Conservation (phyloP, 805 yeast species). For the Yarrowia deformans region DNA sequence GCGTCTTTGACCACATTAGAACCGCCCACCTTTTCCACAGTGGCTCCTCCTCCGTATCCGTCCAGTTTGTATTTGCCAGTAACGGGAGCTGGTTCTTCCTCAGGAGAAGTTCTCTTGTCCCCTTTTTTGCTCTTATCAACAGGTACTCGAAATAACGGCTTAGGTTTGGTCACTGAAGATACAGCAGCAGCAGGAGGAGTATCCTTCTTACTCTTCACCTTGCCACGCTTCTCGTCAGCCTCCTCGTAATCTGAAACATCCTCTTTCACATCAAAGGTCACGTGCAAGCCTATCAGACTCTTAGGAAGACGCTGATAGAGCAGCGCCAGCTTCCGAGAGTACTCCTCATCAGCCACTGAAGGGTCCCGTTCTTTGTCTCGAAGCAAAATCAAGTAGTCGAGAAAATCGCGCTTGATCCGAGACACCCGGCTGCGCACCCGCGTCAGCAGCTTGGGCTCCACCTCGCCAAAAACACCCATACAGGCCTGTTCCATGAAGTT, state of each 20-base stretch:
- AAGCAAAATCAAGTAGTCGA: neutral
- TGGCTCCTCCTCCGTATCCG: slow-evolving; percentile 4
- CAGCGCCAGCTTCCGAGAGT: neutral
- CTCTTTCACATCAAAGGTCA: slow-evolving; percentile 10
- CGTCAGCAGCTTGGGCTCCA: neutral
- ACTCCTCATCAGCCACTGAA: neutral
- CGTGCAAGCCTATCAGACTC: slow-evolving; percentile 18
- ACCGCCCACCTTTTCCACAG: slow-evolving; percentile 5
- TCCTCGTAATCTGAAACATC: neutral
- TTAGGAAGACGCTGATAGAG: slow-evolving; percentile 9
- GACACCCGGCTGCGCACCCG: slow-evolving; percentile 13
- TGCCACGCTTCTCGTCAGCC: too few relatives aligned
- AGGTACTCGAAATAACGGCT: neutral
- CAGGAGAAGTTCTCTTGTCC: neutral
- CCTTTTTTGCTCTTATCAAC: neutral
- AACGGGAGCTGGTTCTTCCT: neutral
- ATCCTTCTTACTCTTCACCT: neutral
- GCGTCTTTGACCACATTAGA: too few relatives aligned
- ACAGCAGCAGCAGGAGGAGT: neutral
- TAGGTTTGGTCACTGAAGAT: neutral
- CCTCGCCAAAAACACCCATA: neutral
- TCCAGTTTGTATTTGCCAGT: slow-evolving; percentile 3
- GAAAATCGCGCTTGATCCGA: slow-evolving; percentile 18
- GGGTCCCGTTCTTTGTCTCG: slow-evolving; percentile 9
- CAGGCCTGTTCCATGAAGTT: neutral